These are phyloP conservation scores for Candida pini DNA, from an alignment of 805 yeast genomes.

Conservation along the genomic window DNA sequence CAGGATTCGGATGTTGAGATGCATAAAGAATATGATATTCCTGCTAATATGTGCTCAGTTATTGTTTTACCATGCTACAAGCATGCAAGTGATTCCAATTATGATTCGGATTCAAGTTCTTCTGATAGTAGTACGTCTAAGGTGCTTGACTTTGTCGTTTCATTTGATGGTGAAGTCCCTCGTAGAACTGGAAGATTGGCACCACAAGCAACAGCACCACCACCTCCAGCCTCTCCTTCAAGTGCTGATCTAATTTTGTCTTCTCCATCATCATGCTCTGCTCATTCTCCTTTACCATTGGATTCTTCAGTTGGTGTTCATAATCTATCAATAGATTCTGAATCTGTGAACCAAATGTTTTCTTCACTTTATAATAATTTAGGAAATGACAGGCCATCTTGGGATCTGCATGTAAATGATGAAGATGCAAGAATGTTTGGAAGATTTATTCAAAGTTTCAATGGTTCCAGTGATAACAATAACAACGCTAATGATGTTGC, in stretches of 20 bases:
- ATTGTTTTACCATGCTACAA: slow-evolving; percentile 20
- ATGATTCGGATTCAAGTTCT: not conserved
- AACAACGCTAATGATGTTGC: not conserved
- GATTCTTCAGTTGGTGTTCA: not conserved
- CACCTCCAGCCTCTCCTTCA: not conserved
- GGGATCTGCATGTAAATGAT: slow-evolving; percentile 4
- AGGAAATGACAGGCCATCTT: slow-evolving; percentile 19
- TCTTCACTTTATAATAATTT: slow-evolving; percentile 16
- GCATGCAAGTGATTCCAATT: slow-evolving; percentile 5
- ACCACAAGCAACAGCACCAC: not conserved
- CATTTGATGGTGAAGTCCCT: too few species aligned
- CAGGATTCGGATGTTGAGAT: slow-evolving; percentile 2
- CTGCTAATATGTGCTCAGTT: slow-evolving; percentile 23
- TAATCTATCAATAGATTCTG: slow-evolving; percentile 10
- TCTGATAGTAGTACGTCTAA: too few species aligned
- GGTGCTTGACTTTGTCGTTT: slow-evolving; percentile 10
- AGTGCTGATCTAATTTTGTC: not conserved
- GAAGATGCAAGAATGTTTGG: slow-evolving; percentile 4
- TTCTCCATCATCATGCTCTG: not conserved
- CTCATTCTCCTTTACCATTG: not conserved
- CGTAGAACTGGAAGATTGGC: too few species aligned
- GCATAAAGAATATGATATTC: slow-evolving; percentile 19
- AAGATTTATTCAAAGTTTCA: slow-evolving; percentile 2
- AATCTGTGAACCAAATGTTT: slow-evolving; percentile 22
- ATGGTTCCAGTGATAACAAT: not conserved